These are phyloP conservation scores for Cercophora samala DNA, from an alignment of 495 filamentous ascomycete species.

Conservation along the genomic window DNA sequence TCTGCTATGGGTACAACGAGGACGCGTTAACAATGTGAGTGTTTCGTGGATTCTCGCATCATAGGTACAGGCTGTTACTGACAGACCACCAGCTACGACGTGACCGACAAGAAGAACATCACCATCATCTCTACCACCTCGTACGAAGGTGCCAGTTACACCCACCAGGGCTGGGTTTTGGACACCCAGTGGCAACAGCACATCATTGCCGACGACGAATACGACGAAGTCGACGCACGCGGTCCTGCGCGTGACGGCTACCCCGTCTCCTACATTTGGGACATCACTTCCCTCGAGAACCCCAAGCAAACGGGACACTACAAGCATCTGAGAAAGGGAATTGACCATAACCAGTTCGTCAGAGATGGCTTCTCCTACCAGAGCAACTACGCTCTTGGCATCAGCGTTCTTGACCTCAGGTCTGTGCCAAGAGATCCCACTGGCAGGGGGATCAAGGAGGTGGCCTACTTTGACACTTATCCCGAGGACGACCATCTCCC, in stretches of 20 bases:
- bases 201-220: slow-evolving; percentile 56
- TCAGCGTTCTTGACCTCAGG: slow-evolving; percentile 49
- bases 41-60: slow-evolving; percentile 35
- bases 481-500: slow-evolving; percentile 52
- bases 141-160: slow-evolving; percentile 50
- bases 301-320: slow-evolving; percentile 53
- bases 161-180: slow-evolving; percentile 55
- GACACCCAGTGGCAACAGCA: slow-evolving; percentile 41
- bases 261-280: slow-evolving; percentile 52
- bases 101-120: slow-evolving; percentile 49
- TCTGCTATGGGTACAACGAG: slow-evolving; percentile 57
- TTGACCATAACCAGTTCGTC: slow-evolving; percentile 60
- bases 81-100: slow-evolving; percentile 45
- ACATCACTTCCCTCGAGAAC: slow-evolving; percentile 45
- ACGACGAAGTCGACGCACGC: slow-evolving; percentile 46
- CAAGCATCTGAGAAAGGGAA: slow-evolving; percentile 38
- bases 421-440: slow-evolving; percentile 39
- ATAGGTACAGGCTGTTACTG: slow-evolving; percentile 25
- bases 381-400: slow-evolving; percentile 52
- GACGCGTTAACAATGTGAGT: slow-evolving; percentile 40
- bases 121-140: slow-evolving; percentile 50
- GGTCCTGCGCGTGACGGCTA: slow-evolving; percentile 43
- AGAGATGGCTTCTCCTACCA: slow-evolving; percentile 48
- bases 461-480: slow-evolving; percentile 54
- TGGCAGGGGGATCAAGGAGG: slow-evolving; percentile 41